Conservation (phyloP, 2,329 filamentous ascomycete genomes). For the Apiospora rasikravindrae region DNA sequence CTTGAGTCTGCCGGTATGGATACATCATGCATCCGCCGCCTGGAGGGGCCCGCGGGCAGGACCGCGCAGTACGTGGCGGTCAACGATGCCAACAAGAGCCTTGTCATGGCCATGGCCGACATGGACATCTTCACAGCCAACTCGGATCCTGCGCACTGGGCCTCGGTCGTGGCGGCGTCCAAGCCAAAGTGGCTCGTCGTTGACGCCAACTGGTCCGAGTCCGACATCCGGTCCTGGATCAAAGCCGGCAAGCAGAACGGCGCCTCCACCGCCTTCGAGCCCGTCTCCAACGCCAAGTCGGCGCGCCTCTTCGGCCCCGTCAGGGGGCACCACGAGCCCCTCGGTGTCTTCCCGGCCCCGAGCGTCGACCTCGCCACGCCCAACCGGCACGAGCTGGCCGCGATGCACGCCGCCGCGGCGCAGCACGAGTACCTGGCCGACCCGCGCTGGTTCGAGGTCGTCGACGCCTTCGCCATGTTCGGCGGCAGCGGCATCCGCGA, state of each 20-base stretch:
- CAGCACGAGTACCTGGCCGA: conserved; percentile 71
- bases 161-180: conserved; percentile 58
- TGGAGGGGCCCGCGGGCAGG: conserved; percentile 59
- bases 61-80: conserved; percentile 93
- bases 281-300: conserved; percentile 84
- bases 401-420: conserved; percentile 77
- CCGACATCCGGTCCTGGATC: conserved; percentile 72
- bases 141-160: conserved; percentile 62
- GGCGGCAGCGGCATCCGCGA: conserved; percentile 77
- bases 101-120: conserved; percentile 94
- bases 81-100: conserved; percentile 81
- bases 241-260: conserved; percentile 59
- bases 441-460: conserved; percentile 76
- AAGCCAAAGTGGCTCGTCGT: conserved; percentile 80
- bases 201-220: conserved; percentile 83
- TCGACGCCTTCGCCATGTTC: conserved; percentile 66
- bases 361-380: conserved; percentile 80
- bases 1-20: conserved; percentile 70
- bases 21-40: conserved; percentile 64
- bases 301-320: conserved; percentile 64
- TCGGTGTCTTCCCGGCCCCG: conserved; percentile 63
- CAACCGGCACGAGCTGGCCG: conserved; percentile 79
- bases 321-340: conserved; percentile 43
- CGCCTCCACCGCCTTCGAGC: conserved; percentile 79
- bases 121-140: conserved; percentile 80